These are phyloP conservation scores for Eimeria maxima DNA, from an alignment of 169 alveolate genomes.

Conservation along the genomic window DNA sequence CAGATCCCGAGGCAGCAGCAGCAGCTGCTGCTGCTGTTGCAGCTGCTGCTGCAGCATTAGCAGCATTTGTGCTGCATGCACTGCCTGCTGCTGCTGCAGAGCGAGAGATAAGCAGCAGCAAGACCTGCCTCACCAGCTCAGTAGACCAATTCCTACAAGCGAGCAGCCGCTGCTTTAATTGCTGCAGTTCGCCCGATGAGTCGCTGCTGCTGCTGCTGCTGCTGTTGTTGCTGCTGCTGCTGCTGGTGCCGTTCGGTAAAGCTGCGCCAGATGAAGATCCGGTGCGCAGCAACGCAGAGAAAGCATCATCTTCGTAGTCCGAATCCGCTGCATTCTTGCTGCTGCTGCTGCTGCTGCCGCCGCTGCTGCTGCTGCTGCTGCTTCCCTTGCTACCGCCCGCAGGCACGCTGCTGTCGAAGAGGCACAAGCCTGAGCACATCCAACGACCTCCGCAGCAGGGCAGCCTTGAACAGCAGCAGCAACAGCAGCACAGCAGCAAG, in stretches of 20 bases:
- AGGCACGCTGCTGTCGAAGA: slow-evolving; percentile 19
- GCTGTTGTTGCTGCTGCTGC: slow-evolving; percentile 8
- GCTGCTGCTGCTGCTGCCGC: slow-evolving; percentile 65
- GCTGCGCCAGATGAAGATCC: neutral
- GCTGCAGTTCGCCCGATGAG: slow-evolving; percentile 4
- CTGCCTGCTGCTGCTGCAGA: neutral
- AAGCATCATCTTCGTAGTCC: slow-evolving; percentile 26
- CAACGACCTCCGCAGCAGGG: too few species aligned
- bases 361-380: slow-evolving; percentile 31
- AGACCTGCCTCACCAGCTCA: slow-evolving; percentile 10
- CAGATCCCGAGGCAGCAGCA: neutral
- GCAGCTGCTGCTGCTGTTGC: too few species aligned
- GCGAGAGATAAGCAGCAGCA: neutral
- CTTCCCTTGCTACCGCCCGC: neutral
- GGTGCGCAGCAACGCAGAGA: neutral
- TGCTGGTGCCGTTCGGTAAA: slow-evolving; percentile 42
- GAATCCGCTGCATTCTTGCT: neutral
- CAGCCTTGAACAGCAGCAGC: neutral
- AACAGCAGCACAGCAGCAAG: neutral
- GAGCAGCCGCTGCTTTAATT: slow-evolving; percentile 39
- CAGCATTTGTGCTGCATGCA: neutral
- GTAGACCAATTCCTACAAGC: neutral
- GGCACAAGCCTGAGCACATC: neutral
- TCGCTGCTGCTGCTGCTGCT: slow-evolving; percentile 49
- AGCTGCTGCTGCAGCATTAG: neutral